Evolutionary conservation across 176 grass and related monocot species (phyloP), one percentile per base, ranked within the genome.

Genomic region (Rhynchospora pubera): DNA sequence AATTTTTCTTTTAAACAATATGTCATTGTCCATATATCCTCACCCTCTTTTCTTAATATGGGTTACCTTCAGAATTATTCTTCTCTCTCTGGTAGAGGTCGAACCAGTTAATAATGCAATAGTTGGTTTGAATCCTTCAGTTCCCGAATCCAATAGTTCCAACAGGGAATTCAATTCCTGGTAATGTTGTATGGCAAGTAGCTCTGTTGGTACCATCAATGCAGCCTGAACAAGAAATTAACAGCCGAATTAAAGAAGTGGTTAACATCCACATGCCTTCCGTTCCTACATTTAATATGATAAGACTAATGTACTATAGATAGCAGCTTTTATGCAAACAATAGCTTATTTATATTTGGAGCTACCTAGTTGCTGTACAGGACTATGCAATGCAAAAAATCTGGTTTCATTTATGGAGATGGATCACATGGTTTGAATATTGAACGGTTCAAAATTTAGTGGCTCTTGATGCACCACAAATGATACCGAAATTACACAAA

Each of bases 201-300:
- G 64, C 81, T 98, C 95, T 15, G 92, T 94, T 73, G 95, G 95
- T 83, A 93, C 95, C 95, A 97, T 97, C 79, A 97, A 92, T 83
- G 94, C 94, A 85, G 90, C 94, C 94, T 97, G 71, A 26, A 76
- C 70, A 67, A 78, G 83, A 82, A 46, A 85, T 45, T 56, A 86
- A 78, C 57, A 80, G 64, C 75, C 84, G 28, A 86, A 79, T 30
- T 52, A 75, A 47, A 50, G 51, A 16, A 51, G 32, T 51, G 16
- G 13, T 74, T 53, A 44, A 51, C 12, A 75, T 24, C 19, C 47
- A 52, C 39, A 19, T 74, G 28, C 26, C 5, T 34, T 39, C 28
- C 14, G n/a, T n/a, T n/a, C n/a, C n/a, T n/a, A n/a, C n/a, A n/a
- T n/a, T n/a, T n/a, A n/a, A n/a, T n/a, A 39, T 4, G 34, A 39